Evolutionary conservation across 768 basidiomycete genomes (phyloP), one percentile per base, ranked within the genome.

Genomic region (Boletales sp.): DNA sequence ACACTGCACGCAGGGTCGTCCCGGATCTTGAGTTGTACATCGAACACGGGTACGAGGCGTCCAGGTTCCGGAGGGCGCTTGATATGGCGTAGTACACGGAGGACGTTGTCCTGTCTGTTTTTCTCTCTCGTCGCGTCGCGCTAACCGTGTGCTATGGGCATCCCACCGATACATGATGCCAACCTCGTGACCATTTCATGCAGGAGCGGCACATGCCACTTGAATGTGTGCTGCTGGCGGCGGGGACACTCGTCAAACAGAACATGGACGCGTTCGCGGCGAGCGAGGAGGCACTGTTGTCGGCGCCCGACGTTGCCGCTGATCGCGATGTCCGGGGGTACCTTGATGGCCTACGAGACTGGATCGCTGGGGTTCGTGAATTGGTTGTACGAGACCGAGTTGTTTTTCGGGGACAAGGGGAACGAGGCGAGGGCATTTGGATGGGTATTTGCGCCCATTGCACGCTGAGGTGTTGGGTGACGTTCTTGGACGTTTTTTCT

Each of bases 371-470:
- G 8, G n/a, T 72, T 70, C 15, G 56, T 80, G n/a, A 77, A 84
- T 56, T 84, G 84, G 83, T 51, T 74, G 30, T 86, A 84, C 56
- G 81, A 84, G 64, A 82, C 78, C 0, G 76, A 83, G 51, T 58
- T 81, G 39, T 84, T 77, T 58, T 77, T 86, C 41, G 81, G 73
- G 83, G 61, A 73, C 43, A 77, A 76, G 48, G 81, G 80, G 0
- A 74, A 73, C 36, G 78, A 83, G 61, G 78, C 83, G 33, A 71
- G 78, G 57, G 71, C 72, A 3, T 83, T 82, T 61, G 82, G 82
- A 33, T 84, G 82, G 83, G 76, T 83, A 2, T 84, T 83, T 55
- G 56, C 82, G 47, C 65, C 66, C 15, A 53, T 56, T 18, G 18
- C 47, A 28, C 32, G 39, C 5, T 61, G 49, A 61, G 17, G 30